phyloP scores from a whole-genome alignment of 495 filamentous ascomycete species.

The Tricharina praecox region DNA sequence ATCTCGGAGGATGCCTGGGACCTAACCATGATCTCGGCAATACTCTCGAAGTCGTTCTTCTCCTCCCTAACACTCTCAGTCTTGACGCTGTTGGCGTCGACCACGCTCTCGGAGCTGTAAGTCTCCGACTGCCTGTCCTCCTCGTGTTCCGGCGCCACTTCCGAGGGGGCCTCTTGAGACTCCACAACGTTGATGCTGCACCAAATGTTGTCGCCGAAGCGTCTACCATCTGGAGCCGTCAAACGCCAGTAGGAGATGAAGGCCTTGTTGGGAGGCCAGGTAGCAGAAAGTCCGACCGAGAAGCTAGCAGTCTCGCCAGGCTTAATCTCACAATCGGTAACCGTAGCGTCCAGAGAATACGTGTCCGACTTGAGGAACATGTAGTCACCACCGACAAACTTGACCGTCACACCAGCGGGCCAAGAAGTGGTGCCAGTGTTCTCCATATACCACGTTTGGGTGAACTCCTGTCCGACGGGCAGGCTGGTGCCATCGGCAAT shows the following conservation, averaged over 20 bases:
- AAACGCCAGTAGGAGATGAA: constrained; percentile 93
- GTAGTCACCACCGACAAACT: constrained; percentile 80
- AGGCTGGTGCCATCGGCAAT: constrained; percentile 61
- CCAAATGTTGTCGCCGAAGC: constrained; percentile 89
- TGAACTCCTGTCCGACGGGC: constrained; percentile 51
- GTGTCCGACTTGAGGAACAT: constrained; percentile 72
- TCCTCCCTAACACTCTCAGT: constrained; percentile 15
- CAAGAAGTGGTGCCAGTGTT: constrained; percentile 65
- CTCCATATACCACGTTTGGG: constrained; percentile 80
- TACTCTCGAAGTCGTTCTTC: constrained; percentile 15
- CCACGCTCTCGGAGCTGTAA: constrained; percentile 6
- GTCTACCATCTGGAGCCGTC: constrained; percentile 58
- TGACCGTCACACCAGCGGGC: constrained; percentile 80
- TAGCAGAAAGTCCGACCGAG: constrained; percentile 67
- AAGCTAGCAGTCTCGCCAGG: constrained; percentile 63
- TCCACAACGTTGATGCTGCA: constrained; percentile 63
- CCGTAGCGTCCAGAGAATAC: constrained; percentile 58
- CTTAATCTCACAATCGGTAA: constrained; percentile 47
- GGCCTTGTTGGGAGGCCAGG: constrained; percentile 46
- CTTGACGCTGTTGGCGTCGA: constrained; percentile 13
- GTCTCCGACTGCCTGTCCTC: constrained; percentile 14
- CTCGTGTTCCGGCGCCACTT: constrained; percentile 1
- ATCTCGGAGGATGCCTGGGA: constrained; percentile 42
- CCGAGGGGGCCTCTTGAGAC: background rate
- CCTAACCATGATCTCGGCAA: constrained; percentile 14